phyloP scores from a whole-genome alignment of 202 grass and related monocot genomes.

The Digitaria exilis region DNA sequence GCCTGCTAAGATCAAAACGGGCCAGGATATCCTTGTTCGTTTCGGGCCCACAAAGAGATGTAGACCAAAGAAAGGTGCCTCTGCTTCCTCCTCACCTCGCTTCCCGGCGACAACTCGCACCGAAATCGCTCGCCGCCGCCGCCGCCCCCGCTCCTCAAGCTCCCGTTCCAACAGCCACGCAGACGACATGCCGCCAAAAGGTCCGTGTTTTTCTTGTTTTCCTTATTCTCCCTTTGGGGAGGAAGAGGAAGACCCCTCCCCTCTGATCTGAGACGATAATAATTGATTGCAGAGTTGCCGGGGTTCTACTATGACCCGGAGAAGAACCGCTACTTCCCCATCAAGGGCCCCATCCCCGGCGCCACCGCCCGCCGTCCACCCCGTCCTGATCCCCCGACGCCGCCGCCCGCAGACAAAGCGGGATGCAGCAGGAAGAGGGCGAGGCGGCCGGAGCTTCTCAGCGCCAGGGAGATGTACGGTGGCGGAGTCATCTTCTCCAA shows the following conservation, averaged over 20 bases:
- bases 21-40: neutral
- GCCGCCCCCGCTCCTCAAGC: neutral
- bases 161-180: neutral
- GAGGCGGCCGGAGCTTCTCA: constrained; percentile 55
- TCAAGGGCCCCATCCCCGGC: constrained; percentile 68
- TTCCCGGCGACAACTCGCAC: neutral
- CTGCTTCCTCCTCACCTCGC: neutral
- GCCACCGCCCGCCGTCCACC: constrained; percentile 40
- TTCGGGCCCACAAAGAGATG: neutral
- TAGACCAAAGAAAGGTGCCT: neutral
- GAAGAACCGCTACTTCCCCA: constrained; percentile 93
- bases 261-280: neutral
- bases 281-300: constrained; percentile 60
- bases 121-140: neutral
- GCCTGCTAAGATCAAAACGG: neutral
- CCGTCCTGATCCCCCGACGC: constrained; percentile 10
- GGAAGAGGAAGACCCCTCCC: neutral
- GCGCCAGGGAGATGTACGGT: constrained; percentile 65
- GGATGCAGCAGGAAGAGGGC: constrained; percentile 38
- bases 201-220: constrained; percentile 1
- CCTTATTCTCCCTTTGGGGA: neutral
- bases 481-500: constrained; percentile 50
- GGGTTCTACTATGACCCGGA: constrained; percentile 77
- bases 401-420: neutral
- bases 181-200: constrained; percentile 58